Percentiles rank a stretch among this genome's conserved stretches.
Conservation (phyloP, 2,329 filamentous ascomycete species). For the Alternaria arbusti region DNA sequence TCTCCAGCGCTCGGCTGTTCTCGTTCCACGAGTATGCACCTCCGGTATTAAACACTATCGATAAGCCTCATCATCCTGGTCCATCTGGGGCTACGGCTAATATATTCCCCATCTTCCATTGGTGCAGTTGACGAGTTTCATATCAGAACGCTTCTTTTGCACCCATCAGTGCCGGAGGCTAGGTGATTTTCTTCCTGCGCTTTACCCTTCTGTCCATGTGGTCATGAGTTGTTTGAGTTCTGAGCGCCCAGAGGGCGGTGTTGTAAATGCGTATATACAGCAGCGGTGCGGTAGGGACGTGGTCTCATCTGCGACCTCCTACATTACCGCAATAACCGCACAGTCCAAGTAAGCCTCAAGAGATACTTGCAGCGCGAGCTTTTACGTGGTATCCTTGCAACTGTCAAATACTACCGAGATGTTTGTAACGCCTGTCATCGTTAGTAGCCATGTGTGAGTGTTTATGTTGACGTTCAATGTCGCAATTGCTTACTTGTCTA, state of each 20-base stretch:
- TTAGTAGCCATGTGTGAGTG: conserved; percentile 23
- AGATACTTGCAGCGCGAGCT: background rate
- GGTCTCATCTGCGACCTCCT: background rate
- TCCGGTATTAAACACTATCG: conserved; percentile 36
- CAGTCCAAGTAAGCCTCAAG: background rate
- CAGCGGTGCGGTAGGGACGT: background rate
- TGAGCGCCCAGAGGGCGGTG: background rate
- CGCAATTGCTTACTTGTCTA: conserved; percentile 15
- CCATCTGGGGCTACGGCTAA: conserved; percentile 26
- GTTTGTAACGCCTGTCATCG: conserved; percentile 24
- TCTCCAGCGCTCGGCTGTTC: conserved; percentile 24
- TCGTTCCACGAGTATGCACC: conserved; percentile 20
- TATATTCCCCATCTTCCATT: conserved; percentile 19
- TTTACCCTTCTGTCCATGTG: conserved; percentile 10
- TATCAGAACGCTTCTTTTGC: conserved; percentile 26
- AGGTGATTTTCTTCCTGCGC: conserved; percentile 17
- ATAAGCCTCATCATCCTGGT: conserved; percentile 21
- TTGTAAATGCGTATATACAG: conserved; percentile 18
- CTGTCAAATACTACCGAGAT: conserved; percentile 11
- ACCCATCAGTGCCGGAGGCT: conserved; percentile 19
- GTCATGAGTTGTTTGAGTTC: conserved; percentile 2
- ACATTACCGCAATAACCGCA: background rate
- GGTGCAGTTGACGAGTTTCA: conserved; percentile 20
- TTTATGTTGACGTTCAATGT: background rate
- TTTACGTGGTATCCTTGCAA: background rate